phyloP scores from a whole-genome alignment of 805 yeast genomes.

The Kluyveromyces dobzhanskii region DNA sequence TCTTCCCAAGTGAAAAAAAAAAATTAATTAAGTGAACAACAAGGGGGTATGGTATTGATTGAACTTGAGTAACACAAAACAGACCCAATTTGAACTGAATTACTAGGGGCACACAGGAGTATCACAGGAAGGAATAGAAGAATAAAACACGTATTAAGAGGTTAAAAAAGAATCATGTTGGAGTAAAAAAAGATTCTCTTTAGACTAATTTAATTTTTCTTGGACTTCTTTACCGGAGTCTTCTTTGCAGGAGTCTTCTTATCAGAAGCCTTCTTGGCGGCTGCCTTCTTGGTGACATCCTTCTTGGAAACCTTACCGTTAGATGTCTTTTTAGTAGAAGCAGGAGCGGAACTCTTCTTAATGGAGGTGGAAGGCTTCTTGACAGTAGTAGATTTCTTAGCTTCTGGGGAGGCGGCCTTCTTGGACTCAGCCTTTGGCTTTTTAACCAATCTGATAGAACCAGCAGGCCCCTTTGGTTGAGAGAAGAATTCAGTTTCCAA shows the following conservation, averaged over 20 bases:
- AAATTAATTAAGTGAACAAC: no score
- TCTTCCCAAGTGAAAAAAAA: no score
- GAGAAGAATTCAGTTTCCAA: conserved; percentile 66
- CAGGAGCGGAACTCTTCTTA: conserved; percentile 21
- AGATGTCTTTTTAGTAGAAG: conserved; percentile 18
- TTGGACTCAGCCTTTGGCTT: conserved; percentile 25
- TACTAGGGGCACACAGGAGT: neutral
- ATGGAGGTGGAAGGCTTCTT: conserved; percentile 10
- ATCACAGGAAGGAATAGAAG: neutral
- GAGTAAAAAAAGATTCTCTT: no score
- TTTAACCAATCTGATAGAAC: conserved; percentile 58
- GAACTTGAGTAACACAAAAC: neutral
- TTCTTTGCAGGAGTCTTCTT: conserved; percentile 26
- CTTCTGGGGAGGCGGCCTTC: conserved; percentile 14
- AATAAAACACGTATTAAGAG: no score
- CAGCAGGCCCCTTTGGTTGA: conserved; percentile 87
- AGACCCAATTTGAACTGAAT: neutral
- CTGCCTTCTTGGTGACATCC: conserved; percentile 20
- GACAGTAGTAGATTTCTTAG: neutral
- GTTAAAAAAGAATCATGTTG: no score
- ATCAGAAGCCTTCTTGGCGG: conserved; percentile 21
- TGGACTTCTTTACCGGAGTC: conserved; percentile 21
- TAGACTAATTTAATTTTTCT: neutral
- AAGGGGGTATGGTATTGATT: neutral
- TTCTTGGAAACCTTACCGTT: conserved; percentile 25